phyloP scores from a whole-genome alignment of 257 asterid genomes.

The Gentiana straminea region DNA sequence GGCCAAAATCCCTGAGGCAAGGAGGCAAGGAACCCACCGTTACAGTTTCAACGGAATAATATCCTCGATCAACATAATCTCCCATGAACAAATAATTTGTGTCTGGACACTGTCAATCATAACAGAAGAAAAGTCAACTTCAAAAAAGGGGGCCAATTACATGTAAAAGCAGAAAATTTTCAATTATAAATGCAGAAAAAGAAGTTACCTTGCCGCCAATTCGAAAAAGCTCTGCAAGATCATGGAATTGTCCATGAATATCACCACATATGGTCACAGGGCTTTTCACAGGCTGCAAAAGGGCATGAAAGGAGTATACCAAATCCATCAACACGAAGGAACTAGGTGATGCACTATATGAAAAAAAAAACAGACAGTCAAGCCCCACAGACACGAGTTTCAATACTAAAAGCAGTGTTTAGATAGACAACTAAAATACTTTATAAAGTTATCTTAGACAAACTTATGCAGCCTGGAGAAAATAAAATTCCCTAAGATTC shows the following conservation, averaged over 20 bases:
- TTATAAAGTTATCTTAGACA: too few relatives aligned
- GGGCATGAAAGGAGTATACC: conserved; percentile 7
- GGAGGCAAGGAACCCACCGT: conserved; percentile 32
- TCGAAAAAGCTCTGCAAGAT: conserved; percentile 79
- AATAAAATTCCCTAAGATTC: too few relatives aligned
- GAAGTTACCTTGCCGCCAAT: conserved; percentile 67
- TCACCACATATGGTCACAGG: conserved; percentile 91
- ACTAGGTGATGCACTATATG: too few relatives aligned
- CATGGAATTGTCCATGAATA: conserved; percentile 84
- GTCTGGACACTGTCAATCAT: conserved; percentile 61
- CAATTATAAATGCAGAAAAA: neutral
- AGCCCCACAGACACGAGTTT: too few relatives aligned
- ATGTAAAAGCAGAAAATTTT: neutral
- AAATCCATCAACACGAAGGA: neutral
- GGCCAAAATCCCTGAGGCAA: too few relatives aligned
- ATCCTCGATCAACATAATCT: conserved; percentile 83
- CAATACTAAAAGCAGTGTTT: too few relatives aligned
- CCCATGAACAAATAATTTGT: conserved; percentile 90
- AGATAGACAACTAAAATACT: too few relatives aligned
- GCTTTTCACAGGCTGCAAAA: conserved; percentile 72
- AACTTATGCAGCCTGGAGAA: too few relatives aligned
- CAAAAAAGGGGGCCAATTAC: neutral
- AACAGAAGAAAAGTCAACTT: conserved; percentile 6
- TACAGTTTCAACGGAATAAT: conserved; percentile 80
- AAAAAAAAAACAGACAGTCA: too few relatives aligned